Base-by-base conservation (phyloP, 331 rosid genomes). In the Saraca asoca region DNA sequence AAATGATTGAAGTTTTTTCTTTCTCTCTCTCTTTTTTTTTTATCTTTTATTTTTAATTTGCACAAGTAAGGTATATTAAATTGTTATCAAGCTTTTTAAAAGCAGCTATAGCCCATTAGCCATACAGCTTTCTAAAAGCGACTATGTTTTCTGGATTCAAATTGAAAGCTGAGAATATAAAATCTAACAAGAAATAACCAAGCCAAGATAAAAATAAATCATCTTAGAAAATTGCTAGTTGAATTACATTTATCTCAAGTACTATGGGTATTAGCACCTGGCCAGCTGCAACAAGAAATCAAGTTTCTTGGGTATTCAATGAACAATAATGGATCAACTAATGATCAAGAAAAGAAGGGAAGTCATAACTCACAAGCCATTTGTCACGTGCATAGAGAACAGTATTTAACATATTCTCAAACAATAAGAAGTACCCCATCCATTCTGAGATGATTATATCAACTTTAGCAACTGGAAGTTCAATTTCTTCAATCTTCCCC, bases 381-480 rank as follows among this genome's bases (percentile, higher is more conserved):
- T 94, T 94, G 79, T 94, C 99, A 24, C 99, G 99, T 63, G 99
- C 99, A 83, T 80, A 83, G 19, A 94, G 82, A 33, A 94, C 99
- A 1, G 99, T 88, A 66, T 94, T 86, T 67, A 94, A 75, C 99
- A 94, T 94, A 67, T 94, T 94, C 87, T 94, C 99, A 74, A 90
- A 94, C 89, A 94, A 76, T 78, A 94, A 83, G 75, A 94, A 94
- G 72, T 94, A 94, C 42, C 99, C 99, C 99, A 94, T 94, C 99
- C 99, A 94, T 71, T 94, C 99, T 7, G 99, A 94, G 65, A 94
- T 88, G 33, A 94, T 94, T 29, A 94, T 94, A 75, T 94, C 99
- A 73, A 94, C 99, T 83, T 81, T 85, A 13, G 84, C 76, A 24
- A 94, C 95, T 1, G 99, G 99, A 75, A 94, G 97, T 72, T 94